phyloP scores from a whole-genome alignment of 2,329 filamentous ascomycete species.

The Cladophialophora immunda region DNA sequence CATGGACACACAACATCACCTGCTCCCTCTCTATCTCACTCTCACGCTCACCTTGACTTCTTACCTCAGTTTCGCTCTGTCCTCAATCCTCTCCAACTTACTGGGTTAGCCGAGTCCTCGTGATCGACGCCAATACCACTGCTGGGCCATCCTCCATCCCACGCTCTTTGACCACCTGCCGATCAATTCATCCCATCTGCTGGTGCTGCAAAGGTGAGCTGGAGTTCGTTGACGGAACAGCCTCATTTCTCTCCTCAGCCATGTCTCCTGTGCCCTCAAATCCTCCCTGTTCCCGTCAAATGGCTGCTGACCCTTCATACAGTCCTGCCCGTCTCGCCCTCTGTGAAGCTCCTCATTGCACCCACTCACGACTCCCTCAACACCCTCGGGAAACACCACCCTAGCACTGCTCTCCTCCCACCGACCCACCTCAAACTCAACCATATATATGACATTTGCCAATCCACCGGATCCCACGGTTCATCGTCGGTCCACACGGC shows the following conservation, averaged over 20 bases:
- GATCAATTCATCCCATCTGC: not conserved
- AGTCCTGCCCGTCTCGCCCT: not conserved
- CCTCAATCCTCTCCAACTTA: not conserved
- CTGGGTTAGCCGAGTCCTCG: slow-evolving; percentile 4
- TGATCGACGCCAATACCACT: not conserved
- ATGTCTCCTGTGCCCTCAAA: not conserved
- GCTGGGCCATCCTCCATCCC: not conserved
- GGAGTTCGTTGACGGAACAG: not conserved
- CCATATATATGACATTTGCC: not conserved
- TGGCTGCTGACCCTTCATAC: not conserved
- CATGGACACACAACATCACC: no score
- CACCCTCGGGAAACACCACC: not conserved
- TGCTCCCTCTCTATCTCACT: not conserved
- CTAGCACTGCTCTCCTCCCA: not conserved
- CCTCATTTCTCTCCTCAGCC: slow-evolving; percentile 5
- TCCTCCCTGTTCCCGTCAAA: not conserved
- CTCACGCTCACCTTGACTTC: not conserved
- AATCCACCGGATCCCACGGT: slow-evolving; percentile 6
- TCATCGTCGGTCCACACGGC: not conserved
- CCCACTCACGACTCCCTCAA: not conserved
- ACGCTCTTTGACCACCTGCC: slow-evolving; percentile 1
- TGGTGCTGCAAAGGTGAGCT: not conserved
- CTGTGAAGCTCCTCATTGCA: not conserved
- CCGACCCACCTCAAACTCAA: slow-evolving; percentile 6
- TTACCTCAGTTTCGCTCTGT: not conserved